Evolutionary conservation across 2,329 filamentous ascomycete species (phyloP).

Genomic region (Ascochyta rabiei): DNA sequence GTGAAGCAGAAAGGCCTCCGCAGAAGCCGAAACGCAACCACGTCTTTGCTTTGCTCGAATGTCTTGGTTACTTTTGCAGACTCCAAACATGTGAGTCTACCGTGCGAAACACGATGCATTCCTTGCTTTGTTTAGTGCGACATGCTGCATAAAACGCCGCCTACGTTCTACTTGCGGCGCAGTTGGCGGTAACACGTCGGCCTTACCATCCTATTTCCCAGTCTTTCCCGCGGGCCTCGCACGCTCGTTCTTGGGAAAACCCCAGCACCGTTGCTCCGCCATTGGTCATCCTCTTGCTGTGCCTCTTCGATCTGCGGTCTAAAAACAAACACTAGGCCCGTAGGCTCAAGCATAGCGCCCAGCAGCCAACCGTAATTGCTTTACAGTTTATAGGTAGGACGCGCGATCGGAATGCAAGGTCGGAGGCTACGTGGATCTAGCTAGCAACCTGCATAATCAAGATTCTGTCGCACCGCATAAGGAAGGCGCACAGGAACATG

Average conservation of each 20-base stretch:
- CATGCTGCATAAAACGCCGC: conserved; percentile 9
- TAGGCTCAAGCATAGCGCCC: neutral
- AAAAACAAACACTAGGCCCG: conserved; percentile 11
- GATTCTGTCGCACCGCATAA: conserved; percentile 10
- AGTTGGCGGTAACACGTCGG: conserved; percentile 1
- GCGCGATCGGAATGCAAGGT: neutral
- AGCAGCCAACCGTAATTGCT: conserved; percentile 7
- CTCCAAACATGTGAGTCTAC: conserved; percentile 4
- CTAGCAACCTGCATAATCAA: conserved; percentile 5
- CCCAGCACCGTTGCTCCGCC: neutral
- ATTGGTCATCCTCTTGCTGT: neutral
- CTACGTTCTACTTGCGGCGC: conserved; percentile 1
- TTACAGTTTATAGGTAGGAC: neutral
- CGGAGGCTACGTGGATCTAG: neutral
- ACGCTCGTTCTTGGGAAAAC: neutral
- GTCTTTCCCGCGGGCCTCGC: neutral
- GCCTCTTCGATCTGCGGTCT: neutral
- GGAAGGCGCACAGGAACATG: conserved; percentile 2
- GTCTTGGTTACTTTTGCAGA: conserved; percentile 12
- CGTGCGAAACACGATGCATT: conserved; percentile 11
- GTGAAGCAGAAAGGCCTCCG: conserved; percentile 3
- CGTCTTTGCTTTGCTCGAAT: conserved; percentile 13
- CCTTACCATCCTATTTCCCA: neutral
- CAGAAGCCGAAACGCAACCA: conserved; percentile 1
- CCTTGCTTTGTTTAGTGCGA: conserved; percentile 15